These are phyloP conservation scores for Hirsutella rhossiliensis DNA, from an alignment of 2,329 filamentous ascomycete genomes.

Conservation along the genomic window DNA sequence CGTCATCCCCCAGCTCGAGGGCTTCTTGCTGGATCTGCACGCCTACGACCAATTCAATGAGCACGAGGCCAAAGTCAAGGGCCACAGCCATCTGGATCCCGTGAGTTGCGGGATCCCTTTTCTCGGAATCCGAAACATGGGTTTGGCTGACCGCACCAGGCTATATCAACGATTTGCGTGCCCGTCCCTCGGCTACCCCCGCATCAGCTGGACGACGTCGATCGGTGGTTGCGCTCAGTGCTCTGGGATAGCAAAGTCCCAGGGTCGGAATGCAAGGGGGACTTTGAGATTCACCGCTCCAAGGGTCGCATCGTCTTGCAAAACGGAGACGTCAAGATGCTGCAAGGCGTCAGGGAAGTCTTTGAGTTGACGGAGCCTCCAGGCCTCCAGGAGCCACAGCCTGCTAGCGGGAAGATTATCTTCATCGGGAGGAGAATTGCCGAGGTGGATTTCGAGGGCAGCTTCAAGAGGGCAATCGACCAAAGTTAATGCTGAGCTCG, in stretches of 20 bases:
- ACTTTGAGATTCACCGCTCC: conserved; percentile 74
- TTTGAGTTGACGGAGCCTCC: conserved; percentile 75
- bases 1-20: conserved; percentile 69
- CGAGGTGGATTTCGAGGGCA: conserved; percentile 38
- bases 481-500: conserved; percentile 3
- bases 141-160: conserved; percentile 31
- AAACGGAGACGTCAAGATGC: conserved; percentile 57
- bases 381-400: conserved; percentile 14
- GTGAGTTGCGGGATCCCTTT: conserved; percentile 32
- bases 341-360: conserved; percentile 86
- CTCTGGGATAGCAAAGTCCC: conserved; percentile 70
- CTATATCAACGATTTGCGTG: conserved; percentile 74
- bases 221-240: conserved; percentile 70
- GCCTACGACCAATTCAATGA: conserved; percentile 77
- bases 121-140: too few relatives aligned
- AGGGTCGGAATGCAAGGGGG: conserved; percentile 17
- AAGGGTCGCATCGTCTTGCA: conserved; percentile 66
- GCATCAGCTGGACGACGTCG: conserved; percentile 50
- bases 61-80: conserved; percentile 60
- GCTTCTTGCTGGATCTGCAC: conserved; percentile 77
- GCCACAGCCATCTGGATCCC: conserved; percentile 83
- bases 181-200: conserved; percentile 47
- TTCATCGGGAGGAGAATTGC: conserved; percentile 48
- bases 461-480: conserved; percentile 18
- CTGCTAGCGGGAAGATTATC: conserved; percentile 43